phyloP scores from a whole-genome alignment of 2,329 filamentous ascomycete genomes.

The Thelonectria rubi region DNA sequence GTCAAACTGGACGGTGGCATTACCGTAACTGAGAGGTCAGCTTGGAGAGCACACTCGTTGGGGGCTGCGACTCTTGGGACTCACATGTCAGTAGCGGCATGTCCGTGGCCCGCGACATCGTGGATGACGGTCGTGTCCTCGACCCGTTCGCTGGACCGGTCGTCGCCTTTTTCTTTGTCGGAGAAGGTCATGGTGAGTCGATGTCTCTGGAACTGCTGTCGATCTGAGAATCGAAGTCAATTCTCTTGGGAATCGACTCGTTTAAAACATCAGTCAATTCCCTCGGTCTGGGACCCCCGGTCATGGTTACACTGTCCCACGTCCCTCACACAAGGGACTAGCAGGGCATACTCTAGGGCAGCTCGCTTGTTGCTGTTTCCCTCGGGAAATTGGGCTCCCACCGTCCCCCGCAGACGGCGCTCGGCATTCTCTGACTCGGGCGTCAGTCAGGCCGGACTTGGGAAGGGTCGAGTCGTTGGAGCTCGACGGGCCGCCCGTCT shows the following conservation, averaged over 20 bases:
- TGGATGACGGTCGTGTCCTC: slow-evolving; percentile 30
- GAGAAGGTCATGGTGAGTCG: slow-evolving; percentile 31
- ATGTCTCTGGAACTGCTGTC: neutral
- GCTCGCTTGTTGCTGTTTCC: slow-evolving; percentile 3
- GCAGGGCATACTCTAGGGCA: slow-evolving; percentile 5
- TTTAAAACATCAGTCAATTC: slow-evolving; percentile 30
- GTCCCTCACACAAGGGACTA: slow-evolving; percentile 32
- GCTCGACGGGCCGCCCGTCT: slow-evolving; percentile 23
- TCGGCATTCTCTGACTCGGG: slow-evolving; percentile 8
- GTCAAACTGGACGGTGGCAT: slow-evolving; percentile 41
- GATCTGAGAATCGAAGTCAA: slow-evolving; percentile 20
- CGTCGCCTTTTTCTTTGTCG: slow-evolving; percentile 36
- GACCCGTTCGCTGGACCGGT: slow-evolving; percentile 34
- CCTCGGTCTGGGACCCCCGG: slow-evolving; percentile 36
- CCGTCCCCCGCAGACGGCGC: slow-evolving; percentile 15
- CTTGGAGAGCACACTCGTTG: neutral
- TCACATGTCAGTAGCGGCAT: slow-evolving; percentile 39
- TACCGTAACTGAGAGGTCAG: slow-evolving; percentile 33
- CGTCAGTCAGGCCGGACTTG: neutral
- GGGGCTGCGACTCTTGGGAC: neutral
- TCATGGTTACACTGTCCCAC: slow-evolving; percentile 20
- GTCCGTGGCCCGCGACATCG: slow-evolving; percentile 37
- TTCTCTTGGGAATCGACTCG: slow-evolving; percentile 23
- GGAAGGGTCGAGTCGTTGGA: slow-evolving; percentile 8
- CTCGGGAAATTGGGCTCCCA: slow-evolving; percentile 14